phyloP scores from a whole-genome alignment of 768 basidiomycete species.

The Trametes meyenii region DNA sequence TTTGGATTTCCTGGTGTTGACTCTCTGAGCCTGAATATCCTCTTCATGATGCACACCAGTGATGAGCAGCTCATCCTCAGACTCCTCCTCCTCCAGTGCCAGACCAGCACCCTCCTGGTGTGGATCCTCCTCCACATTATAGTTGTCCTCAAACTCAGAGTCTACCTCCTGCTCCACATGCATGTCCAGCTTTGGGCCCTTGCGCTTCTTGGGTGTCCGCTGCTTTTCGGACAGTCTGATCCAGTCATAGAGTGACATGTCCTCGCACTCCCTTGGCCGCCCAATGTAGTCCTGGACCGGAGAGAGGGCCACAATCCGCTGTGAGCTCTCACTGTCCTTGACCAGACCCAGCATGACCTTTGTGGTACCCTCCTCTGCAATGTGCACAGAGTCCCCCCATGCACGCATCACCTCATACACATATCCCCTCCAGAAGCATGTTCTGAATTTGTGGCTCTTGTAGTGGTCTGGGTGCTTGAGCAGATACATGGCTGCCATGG shows the following conservation, averaged over 20 bases:
- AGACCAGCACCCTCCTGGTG: no score
- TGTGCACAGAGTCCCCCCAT: background rate
- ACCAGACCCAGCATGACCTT: slow-evolving; percentile 9
- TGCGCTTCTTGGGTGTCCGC: background rate
- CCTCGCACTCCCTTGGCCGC: slow-evolving; percentile 4
- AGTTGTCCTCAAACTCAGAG: background rate
- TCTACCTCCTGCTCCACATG: no score
- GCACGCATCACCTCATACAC: background rate
- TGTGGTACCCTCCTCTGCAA: background rate
- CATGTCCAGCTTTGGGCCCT: background rate
- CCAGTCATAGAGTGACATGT: background rate
- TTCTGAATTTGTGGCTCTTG: slow-evolving; percentile 15
- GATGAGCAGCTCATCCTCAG: no score
- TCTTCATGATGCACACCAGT: background rate
- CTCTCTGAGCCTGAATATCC: background rate
- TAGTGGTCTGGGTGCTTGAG: slow-evolving; percentile 24
- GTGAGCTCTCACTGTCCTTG: background rate
- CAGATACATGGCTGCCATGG: slow-evolving; percentile 22
- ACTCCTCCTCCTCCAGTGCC: no score
- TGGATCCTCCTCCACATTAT: no score
- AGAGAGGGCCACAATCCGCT: slow-evolving; percentile 8
- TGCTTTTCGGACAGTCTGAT: background rate
- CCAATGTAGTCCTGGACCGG: slow-evolving; percentile 17
- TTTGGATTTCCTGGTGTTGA: no score
- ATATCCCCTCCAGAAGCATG: slow-evolving; percentile 18